These are phyloP conservation scores for Alnus glutinosa DNA, from an alignment of 306 rosid species.

Conservation along the genomic window DNA sequence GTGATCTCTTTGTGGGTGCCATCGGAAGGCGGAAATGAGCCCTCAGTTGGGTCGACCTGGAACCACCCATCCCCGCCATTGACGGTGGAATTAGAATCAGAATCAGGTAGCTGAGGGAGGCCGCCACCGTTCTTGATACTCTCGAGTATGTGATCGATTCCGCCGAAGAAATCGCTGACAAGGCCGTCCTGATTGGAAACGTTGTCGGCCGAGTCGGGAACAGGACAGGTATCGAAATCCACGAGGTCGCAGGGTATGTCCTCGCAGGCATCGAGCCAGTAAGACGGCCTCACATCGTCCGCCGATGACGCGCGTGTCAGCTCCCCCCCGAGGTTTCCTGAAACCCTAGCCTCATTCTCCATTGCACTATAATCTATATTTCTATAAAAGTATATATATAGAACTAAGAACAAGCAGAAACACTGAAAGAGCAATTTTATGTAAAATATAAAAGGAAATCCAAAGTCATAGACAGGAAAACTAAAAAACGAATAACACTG, in stretches of 20 bases:
- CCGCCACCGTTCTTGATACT: conserved; percentile 77
- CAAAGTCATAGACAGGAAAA: neutral
- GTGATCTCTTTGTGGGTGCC: conserved; percentile 16
- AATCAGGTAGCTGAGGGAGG: conserved; percentile 37
- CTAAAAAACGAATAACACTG: neutral
- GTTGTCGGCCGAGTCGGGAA: conserved; percentile 40
- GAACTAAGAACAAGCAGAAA: neutral
- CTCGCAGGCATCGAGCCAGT: conserved; percentile 95
- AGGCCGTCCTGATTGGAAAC: conserved; percentile 60
- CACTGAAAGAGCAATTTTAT: neutral
- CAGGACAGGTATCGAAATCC: conserved; percentile 47
- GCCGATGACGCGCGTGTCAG: conserved; percentile 18
- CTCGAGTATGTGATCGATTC: conserved; percentile 79
- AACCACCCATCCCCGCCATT: conserved; percentile 28
- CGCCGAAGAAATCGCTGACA: conserved; percentile 71
- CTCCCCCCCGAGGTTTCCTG: conserved; percentile 25
- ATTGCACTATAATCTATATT: conserved; percentile 12
- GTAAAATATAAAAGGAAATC: neutral
- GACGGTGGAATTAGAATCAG: conserved; percentile 9
- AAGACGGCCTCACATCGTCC: conserved; percentile 43
- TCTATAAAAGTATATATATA: neutral
- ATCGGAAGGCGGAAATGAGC: conserved; percentile 21
- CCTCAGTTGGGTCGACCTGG: conserved; percentile 23
- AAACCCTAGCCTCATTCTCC: conserved; percentile 57
- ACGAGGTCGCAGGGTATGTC: conserved; percentile 79